Evolutionary conservation across 805 yeast genomes (phyloP), one percentile per base, ranked within the genome.

Genomic region (Hanseniaspora nectarophila): DNA sequence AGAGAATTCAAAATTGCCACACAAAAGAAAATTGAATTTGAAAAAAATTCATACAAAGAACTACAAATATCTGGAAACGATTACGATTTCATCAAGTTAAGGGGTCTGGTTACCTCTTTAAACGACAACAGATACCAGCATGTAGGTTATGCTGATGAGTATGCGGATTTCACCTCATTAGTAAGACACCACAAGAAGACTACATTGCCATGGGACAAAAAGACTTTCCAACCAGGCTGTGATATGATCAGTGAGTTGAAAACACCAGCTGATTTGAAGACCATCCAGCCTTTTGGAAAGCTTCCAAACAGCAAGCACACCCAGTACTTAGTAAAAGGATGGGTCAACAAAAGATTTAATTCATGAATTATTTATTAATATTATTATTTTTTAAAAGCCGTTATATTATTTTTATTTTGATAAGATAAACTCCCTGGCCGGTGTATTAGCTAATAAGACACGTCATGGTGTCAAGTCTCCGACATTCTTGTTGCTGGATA

Each of bases 271-370:
- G 20, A 45, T 4, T 10, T 16, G 9, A 39, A 54, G 16, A 59
- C 62, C 63, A 54, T 64, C 23, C 58, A 58, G 33, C 68, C 68
- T 2, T 63, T 65, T 44, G 68, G 68, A 2, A 56, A 54, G 31
- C 46, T 65, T 18, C 49, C 51, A 18, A 53, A 59, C 13, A 62
- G 63, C 4, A 54, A 56, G 21, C 43, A 35, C 15, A 53, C 61
- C 3, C 68, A 65, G 45, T 65, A 65, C 55, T 66, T 65, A 34
- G 66, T 65, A 3, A 63, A 65, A 38, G 68, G 68, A 10, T 65
- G 67, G 67, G 62, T 65, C 40, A 67, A 65, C 45, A 51, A 53
- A 34, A 54, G 68, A 10, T 64, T 64, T 48, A 16, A 34, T 13
- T 21, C 39, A 5, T 40, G 13, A 16, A 38, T 9, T 6, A 12